Percentiles rank a stretch among this genome's conserved stretches.
Evolutionary conservation across 805 yeast genomes (phyloP).

Genomic region (Wickerhamiella dianesei): DNA sequence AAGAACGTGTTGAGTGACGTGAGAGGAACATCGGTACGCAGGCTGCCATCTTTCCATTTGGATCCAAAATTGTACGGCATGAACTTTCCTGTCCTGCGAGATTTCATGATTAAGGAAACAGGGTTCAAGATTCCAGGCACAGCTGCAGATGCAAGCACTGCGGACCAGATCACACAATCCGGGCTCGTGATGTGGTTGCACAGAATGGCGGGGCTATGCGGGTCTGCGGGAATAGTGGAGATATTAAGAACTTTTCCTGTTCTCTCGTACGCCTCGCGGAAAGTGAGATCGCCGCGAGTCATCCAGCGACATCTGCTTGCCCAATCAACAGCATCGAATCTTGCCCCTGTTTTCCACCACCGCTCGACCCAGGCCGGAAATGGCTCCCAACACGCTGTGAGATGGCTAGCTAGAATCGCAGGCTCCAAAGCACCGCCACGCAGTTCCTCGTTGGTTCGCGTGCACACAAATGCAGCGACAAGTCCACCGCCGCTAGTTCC

Average conservation of each 20-base stretch:
- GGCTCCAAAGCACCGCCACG: conserved; percentile 39
- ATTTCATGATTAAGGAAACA: conserved; percentile 63
- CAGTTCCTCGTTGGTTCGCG: conserved; percentile 57
- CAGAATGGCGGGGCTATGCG: conserved; percentile 66
- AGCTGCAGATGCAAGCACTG: conserved; percentile 63
- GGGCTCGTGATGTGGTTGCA: conserved; percentile 70
- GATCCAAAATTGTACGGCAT: conserved; percentile 61
- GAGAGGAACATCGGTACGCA: conserved; percentile 67
- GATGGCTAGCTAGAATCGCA: conserved; percentile 38
- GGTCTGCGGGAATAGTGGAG: conserved; percentile 70
- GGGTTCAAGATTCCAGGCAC: conserved; percentile 76
- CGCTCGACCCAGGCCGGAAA: conserved; percentile 47
- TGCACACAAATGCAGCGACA: conserved; percentile 58
- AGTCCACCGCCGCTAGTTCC: conserved; percentile 79
- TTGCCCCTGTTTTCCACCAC: conserved; percentile 63
- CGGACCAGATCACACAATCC: conserved; percentile 68
- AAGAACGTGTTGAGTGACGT: conserved; percentile 60
- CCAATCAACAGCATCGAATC: conserved; percentile 65
- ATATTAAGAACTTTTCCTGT: conserved; percentile 63
- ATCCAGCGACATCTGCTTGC: conserved; percentile 56
- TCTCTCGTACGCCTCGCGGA: conserved; percentile 50
- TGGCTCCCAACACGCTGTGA: conserved; percentile 58
- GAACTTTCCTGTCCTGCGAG: conserved; percentile 28
- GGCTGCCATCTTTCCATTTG: conserved; percentile 68
- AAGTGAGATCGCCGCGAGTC: conserved; percentile 60